phyloP scores from a whole-genome alignment of 1,284 basidiomycete genomes.

The Ustilago nuda region DNA sequence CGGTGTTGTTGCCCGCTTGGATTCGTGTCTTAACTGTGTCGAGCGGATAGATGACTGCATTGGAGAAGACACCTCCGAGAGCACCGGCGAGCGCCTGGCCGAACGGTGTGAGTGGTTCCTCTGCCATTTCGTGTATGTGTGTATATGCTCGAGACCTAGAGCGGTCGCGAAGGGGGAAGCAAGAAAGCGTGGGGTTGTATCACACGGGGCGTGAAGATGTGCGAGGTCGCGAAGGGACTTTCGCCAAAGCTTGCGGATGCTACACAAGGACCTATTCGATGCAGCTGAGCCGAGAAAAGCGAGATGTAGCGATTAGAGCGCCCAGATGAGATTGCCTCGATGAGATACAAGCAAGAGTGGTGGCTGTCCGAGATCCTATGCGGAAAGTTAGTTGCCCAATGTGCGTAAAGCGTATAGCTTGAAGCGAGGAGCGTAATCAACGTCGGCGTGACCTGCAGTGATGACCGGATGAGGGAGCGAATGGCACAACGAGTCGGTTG shows the following conservation, averaged over 20 bases:
- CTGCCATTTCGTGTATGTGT: slow-evolving; percentile 35
- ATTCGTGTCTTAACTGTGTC: slow-evolving; percentile 97
- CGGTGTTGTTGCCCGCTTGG: slow-evolving; percentile 74
- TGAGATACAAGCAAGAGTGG: background rate
- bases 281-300: background rate
- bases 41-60: slow-evolving; percentile 86
- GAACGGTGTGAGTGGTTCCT: slow-evolving; percentile 82
- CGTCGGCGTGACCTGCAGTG: background rate
- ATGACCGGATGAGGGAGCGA: background rate
- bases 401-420: background rate
- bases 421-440: background rate
- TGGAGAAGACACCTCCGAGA: slow-evolving; percentile 75
- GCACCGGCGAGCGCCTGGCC: slow-evolving; percentile 94
- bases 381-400: background rate
- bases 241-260: background rate
- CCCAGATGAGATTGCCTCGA: background rate
- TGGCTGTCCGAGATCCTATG: background rate
- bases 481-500: background rate
- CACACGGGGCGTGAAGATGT: too few relatives aligned
- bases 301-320: background rate
- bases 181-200: too few relatives aligned
- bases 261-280: background rate
- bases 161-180: background rate
- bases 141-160: slow-evolving; percentile 9
- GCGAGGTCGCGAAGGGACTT: too few relatives aligned